Percentiles rank a stretch among this genome's conserved stretches.
Conservation (phyloP, 192 early-diverging fungal genomes). For the Rhizophagus clarus region DNA sequence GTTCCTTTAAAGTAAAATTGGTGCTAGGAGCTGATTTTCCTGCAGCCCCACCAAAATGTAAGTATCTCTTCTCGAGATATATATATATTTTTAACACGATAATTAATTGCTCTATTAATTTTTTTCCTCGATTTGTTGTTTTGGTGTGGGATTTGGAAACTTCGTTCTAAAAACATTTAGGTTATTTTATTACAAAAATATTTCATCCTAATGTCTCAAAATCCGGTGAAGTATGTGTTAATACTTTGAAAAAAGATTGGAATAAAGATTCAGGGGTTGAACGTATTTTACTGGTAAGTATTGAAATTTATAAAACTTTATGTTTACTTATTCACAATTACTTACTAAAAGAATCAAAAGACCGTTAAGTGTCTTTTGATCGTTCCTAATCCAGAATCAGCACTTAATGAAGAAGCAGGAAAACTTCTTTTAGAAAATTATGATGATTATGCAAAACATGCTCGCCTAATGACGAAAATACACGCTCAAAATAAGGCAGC, state of each 20-base stretch:
- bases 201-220: constrained; percentile 95
- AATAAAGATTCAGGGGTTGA: constrained; percentile 80
- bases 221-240: constrained; percentile 92
- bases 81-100: background rate
- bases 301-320: constrained; percentile 19
- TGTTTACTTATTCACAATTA: background rate
- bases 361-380: constrained; percentile 95
- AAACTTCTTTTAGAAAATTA: constrained; percentile 87
- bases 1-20: constrained; percentile 75
- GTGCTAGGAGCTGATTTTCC: constrained; percentile 77
- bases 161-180: constrained; percentile 37
- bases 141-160: background rate
- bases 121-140: background rate
- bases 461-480: constrained; percentile 75
- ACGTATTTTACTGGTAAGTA: constrained; percentile 79
- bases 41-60: constrained; percentile 80
- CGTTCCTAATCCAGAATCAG: constrained; percentile 93
- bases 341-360: constrained; percentile 39
- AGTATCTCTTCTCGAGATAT: background rate
- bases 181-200: constrained; percentile 88
- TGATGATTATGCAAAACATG: constrained; percentile 80
- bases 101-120: background rate
- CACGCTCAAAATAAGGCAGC: constrained; percentile 57
- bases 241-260: constrained; percentile 97
- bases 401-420: constrained; percentile 95